phyloP scores from a whole-genome alignment of 805 yeast species.

The Blastobotrys chiropterorum region DNA sequence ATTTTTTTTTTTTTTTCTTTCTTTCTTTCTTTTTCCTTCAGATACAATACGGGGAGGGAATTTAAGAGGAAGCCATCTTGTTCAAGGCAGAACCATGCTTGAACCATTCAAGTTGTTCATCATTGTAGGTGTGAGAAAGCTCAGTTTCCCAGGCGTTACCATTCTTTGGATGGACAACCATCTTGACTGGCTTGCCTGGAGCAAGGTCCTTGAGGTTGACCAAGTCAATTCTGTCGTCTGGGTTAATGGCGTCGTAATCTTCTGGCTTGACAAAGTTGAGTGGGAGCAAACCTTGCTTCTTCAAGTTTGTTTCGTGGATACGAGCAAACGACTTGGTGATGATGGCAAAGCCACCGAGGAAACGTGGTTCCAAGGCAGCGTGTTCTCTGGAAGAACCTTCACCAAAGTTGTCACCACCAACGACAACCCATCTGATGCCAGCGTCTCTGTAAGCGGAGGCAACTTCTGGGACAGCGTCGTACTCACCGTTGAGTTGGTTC shows the following conservation, averaged over 20 bases:
- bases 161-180: slow-evolving; percentile 65
- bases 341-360: slow-evolving; percentile 96
- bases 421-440: slow-evolving; percentile 92
- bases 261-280: slow-evolving; percentile 84
- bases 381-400: slow-evolving; percentile 99
- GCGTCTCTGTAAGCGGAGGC: slow-evolving; percentile 91
- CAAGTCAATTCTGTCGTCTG: slow-evolving; percentile 84
- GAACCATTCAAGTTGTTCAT: slow-evolving; percentile 98
- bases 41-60: slow-evolving; percentile 22
- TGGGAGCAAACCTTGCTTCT: slow-evolving; percentile 98
- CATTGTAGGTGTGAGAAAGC: slow-evolving; percentile 93
- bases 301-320: slow-evolving; percentile 98
- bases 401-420: slow-evolving; percentile 98
- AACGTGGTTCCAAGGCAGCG: slow-evolving; percentile 99
- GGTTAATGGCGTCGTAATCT: slow-evolving; percentile 90
- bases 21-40: neutral
- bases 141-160: slow-evolving; percentile 84
- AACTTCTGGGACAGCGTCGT: slow-evolving; percentile 94
- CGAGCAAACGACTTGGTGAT: slow-evolving; percentile 97
- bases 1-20: neutral
- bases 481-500: slow-evolving; percentile 88
- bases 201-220: slow-evolving; percentile 77
- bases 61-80: slow-evolving; percentile 53
- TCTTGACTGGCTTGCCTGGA: slow-evolving; percentile 84
- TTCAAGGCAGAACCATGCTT: slow-evolving; percentile 98